Evolutionary conservation across 495 filamentous ascomycete species (phyloP).

Genomic region (Polyplosphaeria fusca): DNA sequence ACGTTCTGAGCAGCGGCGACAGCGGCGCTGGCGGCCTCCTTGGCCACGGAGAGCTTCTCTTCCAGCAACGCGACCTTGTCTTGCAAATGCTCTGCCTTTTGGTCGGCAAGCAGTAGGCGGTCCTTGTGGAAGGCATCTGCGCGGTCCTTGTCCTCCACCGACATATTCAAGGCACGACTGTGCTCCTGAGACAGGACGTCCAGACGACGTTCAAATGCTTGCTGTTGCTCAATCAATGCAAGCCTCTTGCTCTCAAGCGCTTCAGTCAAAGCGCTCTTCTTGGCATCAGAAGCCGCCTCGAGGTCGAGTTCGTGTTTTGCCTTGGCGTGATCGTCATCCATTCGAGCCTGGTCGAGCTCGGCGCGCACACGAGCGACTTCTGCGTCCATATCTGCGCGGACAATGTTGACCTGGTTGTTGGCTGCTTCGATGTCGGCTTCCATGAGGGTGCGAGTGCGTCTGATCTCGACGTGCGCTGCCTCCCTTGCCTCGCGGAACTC

Average conservation of each 20-base stretch:
- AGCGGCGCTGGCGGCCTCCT: constrained; percentile 84
- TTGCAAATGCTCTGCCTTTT: constrained; percentile 74
- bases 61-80: constrained; percentile 79
- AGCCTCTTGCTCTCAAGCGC: constrained; percentile 59
- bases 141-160: constrained; percentile 41
- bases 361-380: constrained; percentile 63
- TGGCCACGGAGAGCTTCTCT: constrained; percentile 85
- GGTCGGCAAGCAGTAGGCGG: constrained; percentile 69
- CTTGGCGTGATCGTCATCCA: constrained; percentile 70
- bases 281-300: constrained; percentile 64
- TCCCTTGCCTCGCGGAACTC: constrained; percentile 81
- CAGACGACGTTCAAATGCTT: constrained; percentile 69
- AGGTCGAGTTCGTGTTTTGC: constrained; percentile 73
- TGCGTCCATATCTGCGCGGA: constrained; percentile 71
- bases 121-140: constrained; percentile 48
- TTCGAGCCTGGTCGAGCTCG: constrained; percentile 66
- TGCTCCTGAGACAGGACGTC: constrained; percentile 63
- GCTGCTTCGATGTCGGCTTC: constrained; percentile 76
- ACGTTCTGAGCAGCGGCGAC: constrained; percentile 73
- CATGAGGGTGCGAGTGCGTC: constrained; percentile 72
- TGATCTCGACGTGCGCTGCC: constrained; percentile 68
- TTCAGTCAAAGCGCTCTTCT: constrained; percentile 50
- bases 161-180: constrained; percentile 67
- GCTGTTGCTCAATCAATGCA: constrained; percentile 64
- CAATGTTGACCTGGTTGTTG: constrained; percentile 76